A percentile compares a stretch with the other conserved stretches of the same genome.
Evolutionary conservation across 73 alveolate species (phyloP).

Genomic region (Paramecium primaurelia): DNA sequence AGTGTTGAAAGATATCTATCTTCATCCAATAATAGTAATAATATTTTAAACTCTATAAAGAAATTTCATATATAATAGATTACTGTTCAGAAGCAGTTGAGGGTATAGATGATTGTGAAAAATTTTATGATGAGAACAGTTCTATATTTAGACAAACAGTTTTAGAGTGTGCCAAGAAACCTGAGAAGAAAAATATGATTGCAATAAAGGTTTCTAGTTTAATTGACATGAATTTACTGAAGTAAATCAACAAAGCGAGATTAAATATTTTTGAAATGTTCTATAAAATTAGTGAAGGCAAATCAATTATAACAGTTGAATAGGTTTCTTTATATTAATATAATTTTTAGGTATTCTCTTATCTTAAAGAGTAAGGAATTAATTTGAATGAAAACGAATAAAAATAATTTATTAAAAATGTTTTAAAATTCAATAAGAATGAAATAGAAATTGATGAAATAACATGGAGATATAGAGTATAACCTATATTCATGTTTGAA

Average conservation of each 20-base stretch:
- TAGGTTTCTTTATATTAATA: neutral
- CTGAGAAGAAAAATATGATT: neutral
- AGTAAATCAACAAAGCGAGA: conserved; percentile 35
- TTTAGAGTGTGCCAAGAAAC: neutral
- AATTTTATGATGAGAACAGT: conserved; percentile 45
- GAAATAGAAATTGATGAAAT: neutral
- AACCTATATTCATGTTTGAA: conserved; percentile 32
- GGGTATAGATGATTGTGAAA: conserved; percentile 26
- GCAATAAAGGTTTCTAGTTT: conserved; percentile 54
- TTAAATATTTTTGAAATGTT: neutral
- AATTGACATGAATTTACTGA: conserved; percentile 45
- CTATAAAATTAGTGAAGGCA: neutral
- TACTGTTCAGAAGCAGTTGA: conserved; percentile 64
- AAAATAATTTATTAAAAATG: neutral
- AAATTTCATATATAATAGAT: conserved; percentile 38
- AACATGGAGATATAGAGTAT: conserved; percentile 38
- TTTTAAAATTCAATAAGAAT: neutral
- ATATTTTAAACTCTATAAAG: neutral
- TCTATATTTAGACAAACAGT: conserved; percentile 34
- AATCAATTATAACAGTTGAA: neutral
- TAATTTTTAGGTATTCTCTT: neutral
- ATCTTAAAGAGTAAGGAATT: conserved; percentile 33
- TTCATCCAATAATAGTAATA: neutral
- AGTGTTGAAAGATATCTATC: neutral
- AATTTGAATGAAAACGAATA: neutral